These are phyloP conservation scores for Marasmius fiardii DNA, from an alignment of 1,284 basidiomycete species.

Conservation along the genomic window DNA sequence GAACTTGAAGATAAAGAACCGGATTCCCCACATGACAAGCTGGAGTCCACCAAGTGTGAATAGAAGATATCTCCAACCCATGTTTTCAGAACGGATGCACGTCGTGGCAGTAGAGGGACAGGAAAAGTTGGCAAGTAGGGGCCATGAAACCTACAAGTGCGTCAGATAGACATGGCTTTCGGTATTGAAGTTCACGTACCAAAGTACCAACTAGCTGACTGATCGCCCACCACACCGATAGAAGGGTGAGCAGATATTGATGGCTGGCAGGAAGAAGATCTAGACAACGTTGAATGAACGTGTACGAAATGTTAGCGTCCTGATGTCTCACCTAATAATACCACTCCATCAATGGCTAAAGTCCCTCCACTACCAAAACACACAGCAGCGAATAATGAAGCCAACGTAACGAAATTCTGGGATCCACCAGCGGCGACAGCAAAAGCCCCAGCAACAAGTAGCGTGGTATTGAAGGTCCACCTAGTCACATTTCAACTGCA, in stretches of 20 bases:
- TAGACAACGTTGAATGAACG: conserved; percentile 17
- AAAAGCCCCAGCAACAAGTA: conserved; percentile 70
- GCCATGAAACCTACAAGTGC: conserved; percentile 53
- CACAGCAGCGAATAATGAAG: conserved; percentile 52
- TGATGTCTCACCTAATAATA: conserved; percentile 60
- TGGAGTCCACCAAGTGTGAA: conserved; percentile 62
- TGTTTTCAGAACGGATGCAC: conserved; percentile 43
- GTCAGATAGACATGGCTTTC: conserved; percentile 1
- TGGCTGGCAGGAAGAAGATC: conserved; percentile 60
- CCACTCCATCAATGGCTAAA: conserved; percentile 74
- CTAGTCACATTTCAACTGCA: conserved; percentile 24
- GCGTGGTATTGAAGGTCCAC: conserved; percentile 73
- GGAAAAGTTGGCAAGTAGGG: conserved; percentile 60
- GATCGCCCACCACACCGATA: conserved; percentile 67
- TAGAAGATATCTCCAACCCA: conserved; percentile 74
- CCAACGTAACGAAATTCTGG: conserved; percentile 48
- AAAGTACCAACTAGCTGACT: conserved; percentile 58
- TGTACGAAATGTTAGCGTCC: background rate
- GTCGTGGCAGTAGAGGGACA: conserved; percentile 38
- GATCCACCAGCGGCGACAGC: conserved; percentile 59
- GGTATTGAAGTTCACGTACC: conserved; percentile 29
- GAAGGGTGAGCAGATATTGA: conserved; percentile 60
- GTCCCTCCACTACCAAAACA: conserved; percentile 70
- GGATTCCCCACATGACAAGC: conserved; percentile 59
- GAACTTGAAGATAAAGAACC: conserved; percentile 74